These are phyloP conservation scores for Citrus inodora DNA, from an alignment of 345 rosid genomes.

Conservation along the genomic window DNA sequence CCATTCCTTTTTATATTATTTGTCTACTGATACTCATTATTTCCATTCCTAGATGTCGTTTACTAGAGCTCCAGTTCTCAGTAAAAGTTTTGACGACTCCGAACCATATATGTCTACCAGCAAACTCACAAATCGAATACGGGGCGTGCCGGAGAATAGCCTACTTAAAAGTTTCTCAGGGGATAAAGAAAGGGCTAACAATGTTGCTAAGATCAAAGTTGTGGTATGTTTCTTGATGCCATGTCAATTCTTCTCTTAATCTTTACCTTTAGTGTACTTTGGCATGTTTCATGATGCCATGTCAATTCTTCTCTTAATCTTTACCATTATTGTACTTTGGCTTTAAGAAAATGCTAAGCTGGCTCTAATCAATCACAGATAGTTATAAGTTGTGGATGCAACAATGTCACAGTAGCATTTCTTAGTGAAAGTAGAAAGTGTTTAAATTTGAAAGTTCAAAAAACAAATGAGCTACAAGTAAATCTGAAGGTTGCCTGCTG, in stretches of 20 bases:
- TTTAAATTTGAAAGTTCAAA: background rate
- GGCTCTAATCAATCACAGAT: background rate
- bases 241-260: background rate
- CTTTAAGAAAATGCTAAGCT: background rate
- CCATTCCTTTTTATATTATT: background rate
- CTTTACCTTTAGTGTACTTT: slow-evolving; percentile 1
- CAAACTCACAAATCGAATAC: slow-evolving; percentile 19
- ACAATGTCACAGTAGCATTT: background rate
- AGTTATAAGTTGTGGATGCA: background rate
- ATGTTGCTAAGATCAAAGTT: slow-evolving; percentile 66
- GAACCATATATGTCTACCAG: slow-evolving; percentile 26
- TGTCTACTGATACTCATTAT: background rate
- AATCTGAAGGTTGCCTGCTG: background rate
- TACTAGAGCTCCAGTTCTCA: slow-evolving; percentile 16
- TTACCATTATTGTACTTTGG: background rate
- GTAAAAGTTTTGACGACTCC: slow-evolving; percentile 33
- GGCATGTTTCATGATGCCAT: slow-evolving; percentile 25
- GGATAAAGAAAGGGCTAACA: slow-evolving; percentile 48
- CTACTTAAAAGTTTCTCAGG: slow-evolving; percentile 40
- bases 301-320: background rate
- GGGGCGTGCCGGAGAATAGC: slow-evolving; percentile 31
- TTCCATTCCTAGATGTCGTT: slow-evolving; percentile 11
- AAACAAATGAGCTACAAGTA: background rate
- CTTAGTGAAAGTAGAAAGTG: background rate
- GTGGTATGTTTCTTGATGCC: slow-evolving; percentile 34